A percentile compares a stretch with the other conserved stretches of the same genome.
Conservation (phyloP, 345 rosid species). For the Moricandia moricandioides region DNA sequence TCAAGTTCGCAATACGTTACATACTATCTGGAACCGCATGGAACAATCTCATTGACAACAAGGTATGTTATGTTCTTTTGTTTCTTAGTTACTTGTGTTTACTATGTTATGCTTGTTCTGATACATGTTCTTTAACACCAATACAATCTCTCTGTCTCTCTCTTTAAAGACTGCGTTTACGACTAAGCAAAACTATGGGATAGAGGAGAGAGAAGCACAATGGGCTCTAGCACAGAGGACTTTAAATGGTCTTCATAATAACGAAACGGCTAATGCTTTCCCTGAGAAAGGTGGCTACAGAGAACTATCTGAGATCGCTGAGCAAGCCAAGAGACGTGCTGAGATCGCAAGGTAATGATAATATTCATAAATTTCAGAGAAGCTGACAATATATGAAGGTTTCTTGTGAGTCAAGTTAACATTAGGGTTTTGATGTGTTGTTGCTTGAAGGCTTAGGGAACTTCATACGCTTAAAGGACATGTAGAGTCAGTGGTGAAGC, state of each 20-base stretch:
- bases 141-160: neutral
- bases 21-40: slow-evolving; percentile 81
- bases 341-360: slow-evolving; percentile 71
- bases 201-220: slow-evolving; percentile 87
- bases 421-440: neutral
- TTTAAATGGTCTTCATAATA: slow-evolving; percentile 73
- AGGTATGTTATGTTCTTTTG: slow-evolving; percentile 40
- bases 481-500: slow-evolving; percentile 86
- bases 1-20: slow-evolving; percentile 79
- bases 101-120: neutral
- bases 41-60: slow-evolving; percentile 69
- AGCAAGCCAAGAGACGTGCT: slow-evolving; percentile 85
- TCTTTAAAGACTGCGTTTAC: slow-evolving; percentile 72
- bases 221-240: slow-evolving; percentile 91
- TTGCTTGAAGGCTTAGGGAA: slow-evolving; percentile 61
- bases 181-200: slow-evolving; percentile 82
- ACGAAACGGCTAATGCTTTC: slow-evolving; percentile 45
- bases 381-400: neutral
- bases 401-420: slow-evolving; percentile 14
- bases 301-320: slow-evolving; percentile 79
- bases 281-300: slow-evolving; percentile 61
- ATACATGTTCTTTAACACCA: neutral
- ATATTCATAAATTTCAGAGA: neutral
- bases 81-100: neutral
- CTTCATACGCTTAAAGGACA: slow-evolving; percentile 82